Evolutionary conservation across 306 rosid species (phyloP), one percentile per base, ranked within the genome.

Genomic region (Mimosa bimucronata): DNA sequence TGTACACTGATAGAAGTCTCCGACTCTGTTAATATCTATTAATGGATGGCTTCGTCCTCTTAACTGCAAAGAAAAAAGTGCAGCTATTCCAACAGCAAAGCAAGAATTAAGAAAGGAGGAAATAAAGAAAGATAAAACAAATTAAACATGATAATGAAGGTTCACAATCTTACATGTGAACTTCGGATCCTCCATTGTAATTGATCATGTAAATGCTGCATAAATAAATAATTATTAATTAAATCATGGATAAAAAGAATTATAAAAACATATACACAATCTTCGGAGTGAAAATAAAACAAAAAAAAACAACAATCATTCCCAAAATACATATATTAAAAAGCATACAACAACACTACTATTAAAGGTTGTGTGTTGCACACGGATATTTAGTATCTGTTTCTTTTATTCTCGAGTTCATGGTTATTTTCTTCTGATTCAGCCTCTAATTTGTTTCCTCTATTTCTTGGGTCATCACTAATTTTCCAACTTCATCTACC

Each of bases 111-210:
- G 30, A 58, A 23, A 23, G 8, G 9, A 23, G 25, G 21, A 9
- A 7, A 23, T 0, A 4, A 57, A 10, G 16, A 23, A 9, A 11
- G 31, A 23, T 10, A 23, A 11, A 25, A 62, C 18, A 9, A 30
- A 30, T 2, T 30, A 72, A 9, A 31, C 72, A 77, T 45, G 57
- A 82, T 68, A 77, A 58, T 68, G 58, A 25, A 85, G 66, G 80
- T 78, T 77, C 41, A 52, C 75, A 81, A 81, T 74, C 98, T 95
- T 88, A 92, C 98, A 89, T 91, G 97, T n/a, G 98, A 92, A 80
- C 89, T 92, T 80, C 97, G 92, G 71, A 95, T 91, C 91, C 90
- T 91, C 98, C 92, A 90, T 84, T 91, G 98, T 88, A 95, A 87
- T 75, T 93, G 96, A 86, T 95, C 98, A 79, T 95, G 94, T 71